phyloP scores from a whole-genome alignment of 805 yeast species.

The Candida rishiriensis region DNA sequence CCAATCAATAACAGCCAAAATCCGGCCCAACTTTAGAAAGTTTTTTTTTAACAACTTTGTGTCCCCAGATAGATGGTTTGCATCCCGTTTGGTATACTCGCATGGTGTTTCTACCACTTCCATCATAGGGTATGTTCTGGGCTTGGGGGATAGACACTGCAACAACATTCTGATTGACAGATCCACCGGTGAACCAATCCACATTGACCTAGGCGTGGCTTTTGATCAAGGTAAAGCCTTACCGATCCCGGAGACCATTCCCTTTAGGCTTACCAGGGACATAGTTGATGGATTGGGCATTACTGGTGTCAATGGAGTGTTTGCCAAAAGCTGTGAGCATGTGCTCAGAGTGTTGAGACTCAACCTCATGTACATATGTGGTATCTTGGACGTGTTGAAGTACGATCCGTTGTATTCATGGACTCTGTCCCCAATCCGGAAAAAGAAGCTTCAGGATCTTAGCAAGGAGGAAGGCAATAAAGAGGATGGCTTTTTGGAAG shows the following conservation, averaged over 20 bases:
- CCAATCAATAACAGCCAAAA: conserved; percentile 40
- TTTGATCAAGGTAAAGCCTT: conserved; percentile 88
- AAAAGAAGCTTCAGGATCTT: conserved; percentile 47
- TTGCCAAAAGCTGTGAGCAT: conserved; percentile 66
- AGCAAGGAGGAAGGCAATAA: conserved; percentile 6
- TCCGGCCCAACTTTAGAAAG: conserved; percentile 63
- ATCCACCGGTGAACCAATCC: conserved; percentile 86
- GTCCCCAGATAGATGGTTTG: conserved; percentile 72
- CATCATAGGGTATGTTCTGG: conserved; percentile 81
- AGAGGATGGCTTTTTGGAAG: conserved; percentile 16
- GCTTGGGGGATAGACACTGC: conserved; percentile 93
- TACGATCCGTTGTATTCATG: conserved; percentile 94
- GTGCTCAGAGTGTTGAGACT: conserved; percentile 62
- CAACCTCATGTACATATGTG: conserved; percentile 65
- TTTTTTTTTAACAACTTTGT: conserved; percentile 68
- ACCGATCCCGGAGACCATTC: conserved; percentile 89
- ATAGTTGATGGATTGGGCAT: conserved; percentile 91
- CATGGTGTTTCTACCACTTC: conserved; percentile 82
- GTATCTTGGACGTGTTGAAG: conserved; percentile 77
- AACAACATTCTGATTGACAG: conserved; percentile 83
- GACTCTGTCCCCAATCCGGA: conserved; percentile 76
- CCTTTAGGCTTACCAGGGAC: conserved; percentile 87
- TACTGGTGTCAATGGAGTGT: conserved; percentile 77
- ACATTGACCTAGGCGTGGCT: conserved; percentile 93
- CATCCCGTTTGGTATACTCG: conserved; percentile 57